A percentile compares a stretch with the other conserved stretches of the same genome.
These are phyloP conservation scores for Epipyxis sp. DNA, from an alignment of 108 stramenopile genomes.

Conservation along the genomic window DNA sequence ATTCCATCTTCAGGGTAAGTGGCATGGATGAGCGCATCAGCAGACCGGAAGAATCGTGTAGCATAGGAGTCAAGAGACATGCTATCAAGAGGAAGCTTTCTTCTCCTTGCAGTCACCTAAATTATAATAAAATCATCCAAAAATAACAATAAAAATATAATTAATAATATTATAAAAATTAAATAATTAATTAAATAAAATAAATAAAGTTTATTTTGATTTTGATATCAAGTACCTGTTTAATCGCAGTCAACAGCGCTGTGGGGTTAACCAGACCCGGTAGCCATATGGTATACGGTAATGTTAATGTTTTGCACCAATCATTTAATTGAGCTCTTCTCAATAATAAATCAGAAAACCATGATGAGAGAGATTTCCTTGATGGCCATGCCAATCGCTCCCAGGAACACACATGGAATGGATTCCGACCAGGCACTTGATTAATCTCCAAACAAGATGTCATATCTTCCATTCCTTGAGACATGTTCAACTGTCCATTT, in stretches of 20 bases:
- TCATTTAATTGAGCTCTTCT: constrained; percentile 43
- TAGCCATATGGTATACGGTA: constrained; percentile 55
- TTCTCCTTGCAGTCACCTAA: constrained; percentile 46
- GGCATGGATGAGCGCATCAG: constrained; percentile 37
- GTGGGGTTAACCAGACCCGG: constrained; percentile 61
- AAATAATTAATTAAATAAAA: too few species aligned
- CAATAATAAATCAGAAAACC: constrained; percentile 42
- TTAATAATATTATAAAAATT: constrained; percentile 18
- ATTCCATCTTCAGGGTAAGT: constrained; percentile 52
- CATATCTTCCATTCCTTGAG: constrained; percentile 59
- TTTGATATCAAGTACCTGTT: too few species aligned
- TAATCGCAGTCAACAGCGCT: constrained; percentile 63
- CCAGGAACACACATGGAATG: constrained; percentile 62
- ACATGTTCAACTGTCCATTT: constrained; percentile 53
- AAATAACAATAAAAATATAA: too few species aligned
- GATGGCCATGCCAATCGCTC: constrained; percentile 59
- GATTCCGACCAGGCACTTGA: constrained; percentile 61
- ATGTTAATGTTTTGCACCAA: constrained; percentile 27
- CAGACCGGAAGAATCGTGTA: constrained; percentile 40
- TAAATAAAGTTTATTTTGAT: too few species aligned
- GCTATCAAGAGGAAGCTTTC: constrained; percentile 54
- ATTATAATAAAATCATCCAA: too few species aligned
- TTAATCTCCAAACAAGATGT: constrained; percentile 38
- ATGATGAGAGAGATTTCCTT: constrained; percentile 31
- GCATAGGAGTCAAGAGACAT: constrained; percentile 56